A percentile compares a stretch with the other conserved stretches of the same genome.
Conservation (phyloP, 2,329 filamentous ascomycete species). For the Botrytis sinoallii region DNA sequence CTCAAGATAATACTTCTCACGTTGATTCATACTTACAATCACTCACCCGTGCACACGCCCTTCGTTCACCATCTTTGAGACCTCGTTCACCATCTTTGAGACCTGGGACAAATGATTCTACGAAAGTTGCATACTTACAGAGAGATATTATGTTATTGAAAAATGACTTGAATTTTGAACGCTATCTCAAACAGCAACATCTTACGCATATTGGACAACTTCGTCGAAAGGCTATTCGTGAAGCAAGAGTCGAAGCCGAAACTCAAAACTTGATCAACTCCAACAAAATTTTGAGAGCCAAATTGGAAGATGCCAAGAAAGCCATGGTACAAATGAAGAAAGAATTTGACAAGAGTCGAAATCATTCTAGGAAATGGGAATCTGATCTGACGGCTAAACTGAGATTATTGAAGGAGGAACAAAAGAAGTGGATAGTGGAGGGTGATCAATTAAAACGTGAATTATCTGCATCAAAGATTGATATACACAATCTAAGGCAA, state of each 20-base stretch:
- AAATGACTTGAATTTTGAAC: slow-evolving; percentile 80
- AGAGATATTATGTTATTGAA: slow-evolving; percentile 72
- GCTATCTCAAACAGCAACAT: slow-evolving; percentile 80
- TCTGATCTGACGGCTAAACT: slow-evolving; percentile 66
- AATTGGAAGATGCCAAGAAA: slow-evolving; percentile 70
- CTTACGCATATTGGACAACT: slow-evolving; percentile 77
- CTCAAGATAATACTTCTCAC: slow-evolving; percentile 28
- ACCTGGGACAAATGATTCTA: slow-evolving; percentile 36
- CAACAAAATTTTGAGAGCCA: slow-evolving; percentile 69
- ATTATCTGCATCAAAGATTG: slow-evolving; percentile 54
- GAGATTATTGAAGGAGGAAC: slow-evolving; percentile 64
- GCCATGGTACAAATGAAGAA: slow-evolving; percentile 67
- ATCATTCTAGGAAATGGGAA: slow-evolving; percentile 75
- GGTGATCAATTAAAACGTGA: slow-evolving; percentile 56
- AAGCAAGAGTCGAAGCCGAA: slow-evolving; percentile 76
- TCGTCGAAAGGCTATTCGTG: slow-evolving; percentile 69
- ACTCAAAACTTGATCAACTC: slow-evolving; percentile 76
- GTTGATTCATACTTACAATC: slow-evolving; percentile 35
- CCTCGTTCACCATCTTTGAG: slow-evolving; percentile 34
- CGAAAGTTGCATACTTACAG: slow-evolving; percentile 55
- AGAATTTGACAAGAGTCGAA: slow-evolving; percentile 69
- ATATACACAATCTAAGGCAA: slow-evolving; percentile 62
- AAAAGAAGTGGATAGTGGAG: slow-evolving; percentile 61
- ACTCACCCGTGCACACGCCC: slow-evolving; percentile 27
- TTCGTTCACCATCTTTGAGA: slow-evolving; percentile 33